These are phyloP conservation scores for Tetrahymena elliotti DNA, from an alignment of 73 alveolate species.

Conservation along the genomic window DNA sequence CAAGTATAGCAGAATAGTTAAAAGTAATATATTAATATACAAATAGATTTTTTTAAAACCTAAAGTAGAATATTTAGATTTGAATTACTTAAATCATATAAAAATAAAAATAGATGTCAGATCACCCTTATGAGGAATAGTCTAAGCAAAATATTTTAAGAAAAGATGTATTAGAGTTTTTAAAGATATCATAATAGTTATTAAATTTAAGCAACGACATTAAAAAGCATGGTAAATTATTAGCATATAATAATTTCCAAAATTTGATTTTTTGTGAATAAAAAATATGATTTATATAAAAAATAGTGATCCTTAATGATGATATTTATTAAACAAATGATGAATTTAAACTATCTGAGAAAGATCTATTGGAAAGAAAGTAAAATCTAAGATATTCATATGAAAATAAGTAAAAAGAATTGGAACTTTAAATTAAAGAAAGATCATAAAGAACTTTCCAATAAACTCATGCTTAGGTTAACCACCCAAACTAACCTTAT, in stretches of 20 bases:
- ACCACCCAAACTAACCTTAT: neutral
- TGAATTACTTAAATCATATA: neutral
- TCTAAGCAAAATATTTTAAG: neutral
- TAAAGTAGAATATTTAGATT: neutral
- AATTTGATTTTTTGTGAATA: too few species aligned
- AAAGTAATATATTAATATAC: neutral
- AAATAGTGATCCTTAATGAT: neutral
- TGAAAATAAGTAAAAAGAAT: neutral
- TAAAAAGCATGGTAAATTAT: neutral
- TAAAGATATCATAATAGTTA: neutral
- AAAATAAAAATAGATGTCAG: neutral
- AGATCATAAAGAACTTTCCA: neutral
- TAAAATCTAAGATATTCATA: neutral
- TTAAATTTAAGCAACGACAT: neutral
- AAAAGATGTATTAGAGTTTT: neutral
- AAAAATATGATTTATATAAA: too few species aligned
- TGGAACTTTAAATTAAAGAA: neutral
- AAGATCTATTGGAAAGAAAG: neutral
- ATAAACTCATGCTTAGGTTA: neutral
- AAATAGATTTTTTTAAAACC: neutral
- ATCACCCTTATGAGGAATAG: neutral
- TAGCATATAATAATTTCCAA: too few species aligned
- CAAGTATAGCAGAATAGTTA: neutral
- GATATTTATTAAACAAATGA: neutral
- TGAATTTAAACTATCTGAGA: neutral